Evolutionary conservation across 1,139 yeast genomes (phyloP).

Genomic region (Taphrina flavorubra): DNA sequence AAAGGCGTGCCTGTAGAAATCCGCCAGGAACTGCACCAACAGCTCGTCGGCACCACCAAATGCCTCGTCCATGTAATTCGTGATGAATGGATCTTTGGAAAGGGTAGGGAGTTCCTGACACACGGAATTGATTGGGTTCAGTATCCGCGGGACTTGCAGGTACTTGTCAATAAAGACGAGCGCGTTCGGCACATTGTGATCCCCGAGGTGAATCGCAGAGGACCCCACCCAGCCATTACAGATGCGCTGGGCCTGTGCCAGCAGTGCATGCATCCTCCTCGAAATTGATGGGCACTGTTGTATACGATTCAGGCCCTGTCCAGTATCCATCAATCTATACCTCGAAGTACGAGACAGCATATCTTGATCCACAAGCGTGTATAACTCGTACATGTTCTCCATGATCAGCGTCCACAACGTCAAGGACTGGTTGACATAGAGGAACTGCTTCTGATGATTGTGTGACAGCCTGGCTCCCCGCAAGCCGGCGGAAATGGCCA

Average conservation of each 20-base stretch:
- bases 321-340: conserved; percentile 71
- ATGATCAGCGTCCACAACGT: conserved; percentile 74
- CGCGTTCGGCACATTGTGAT: conserved; percentile 79
- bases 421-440: conserved; percentile 68
- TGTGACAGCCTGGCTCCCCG: conserved; percentile 73
- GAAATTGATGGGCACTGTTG: conserved; percentile 70
- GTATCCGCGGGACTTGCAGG: conserved; percentile 72
- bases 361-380: conserved; percentile 76
- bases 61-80: conserved; percentile 61
- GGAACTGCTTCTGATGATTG: conserved; percentile 69
- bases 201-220: conserved; percentile 76
- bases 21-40: conserved; percentile 62
- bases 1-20: conserved; percentile 75
- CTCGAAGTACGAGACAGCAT: conserved; percentile 58
- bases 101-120: conserved; percentile 61
- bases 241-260: conserved; percentile 64
- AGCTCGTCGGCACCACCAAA: conserved; percentile 62
- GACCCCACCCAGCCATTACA: conserved; percentile 73
- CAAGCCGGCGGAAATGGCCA: conserved; percentile 67
- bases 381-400: conserved; percentile 71
- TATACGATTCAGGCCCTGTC: conserved; percentile 76
- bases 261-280: conserved; percentile 69
- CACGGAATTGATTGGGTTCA: conserved; percentile 69
- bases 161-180: conserved; percentile 74
- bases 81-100: conserved; percentile 58